These are phyloP conservation scores for Sclerotinia nivalis DNA, from an alignment of 2,329 filamentous ascomycete genomes.

Conservation along the genomic window DNA sequence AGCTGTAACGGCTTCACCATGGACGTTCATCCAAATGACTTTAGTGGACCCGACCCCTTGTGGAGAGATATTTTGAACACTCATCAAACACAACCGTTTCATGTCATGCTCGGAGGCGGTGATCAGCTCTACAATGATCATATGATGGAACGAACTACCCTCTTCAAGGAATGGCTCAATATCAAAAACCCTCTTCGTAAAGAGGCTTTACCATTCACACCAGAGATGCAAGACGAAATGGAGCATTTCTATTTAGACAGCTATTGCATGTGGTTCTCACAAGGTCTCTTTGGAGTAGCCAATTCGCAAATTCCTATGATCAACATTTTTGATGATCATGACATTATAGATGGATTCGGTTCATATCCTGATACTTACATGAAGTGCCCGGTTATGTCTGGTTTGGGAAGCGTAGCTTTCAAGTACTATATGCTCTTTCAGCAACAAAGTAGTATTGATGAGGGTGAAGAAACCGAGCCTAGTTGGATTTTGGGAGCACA, in stretches of 20 bases:
- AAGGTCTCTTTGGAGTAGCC: slow-evolving; percentile 89
- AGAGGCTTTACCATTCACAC: slow-evolving; percentile 73
- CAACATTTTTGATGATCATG: slow-evolving; percentile 97
- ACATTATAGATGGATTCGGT: slow-evolving; percentile 88
- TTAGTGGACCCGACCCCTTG: slow-evolving; percentile 91
- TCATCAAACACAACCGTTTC: slow-evolving; percentile 89
- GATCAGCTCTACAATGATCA: slow-evolving; percentile 97
- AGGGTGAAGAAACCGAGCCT: slow-evolving; percentile 80
- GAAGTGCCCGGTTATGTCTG: slow-evolving; percentile 84
- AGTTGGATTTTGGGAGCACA: slow-evolving; percentile 83
- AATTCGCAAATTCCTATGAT: slow-evolving; percentile 96
- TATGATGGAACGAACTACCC: slow-evolving; percentile 69
- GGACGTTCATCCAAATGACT: slow-evolving; percentile 72
- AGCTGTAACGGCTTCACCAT: slow-evolving; percentile 95
- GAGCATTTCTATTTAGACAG: slow-evolving; percentile 85
- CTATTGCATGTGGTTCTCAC: slow-evolving; percentile 94
- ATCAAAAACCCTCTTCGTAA: slow-evolving; percentile 80
- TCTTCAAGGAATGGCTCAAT: slow-evolving; percentile 82
- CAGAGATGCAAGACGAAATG: slow-evolving; percentile 83
- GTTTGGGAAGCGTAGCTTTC: slow-evolving; percentile 87
- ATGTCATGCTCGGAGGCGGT: slow-evolving; percentile 96
- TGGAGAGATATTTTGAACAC: slow-evolving; percentile 95
- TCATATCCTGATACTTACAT: slow-evolving; percentile 93
- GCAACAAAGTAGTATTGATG: slow-evolving; percentile 81
- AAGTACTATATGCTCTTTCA: slow-evolving; percentile 99